phyloP scores from a whole-genome alignment of 2,329 filamentous ascomycete genomes.

The Ophiostoma pallidulum region DNA sequence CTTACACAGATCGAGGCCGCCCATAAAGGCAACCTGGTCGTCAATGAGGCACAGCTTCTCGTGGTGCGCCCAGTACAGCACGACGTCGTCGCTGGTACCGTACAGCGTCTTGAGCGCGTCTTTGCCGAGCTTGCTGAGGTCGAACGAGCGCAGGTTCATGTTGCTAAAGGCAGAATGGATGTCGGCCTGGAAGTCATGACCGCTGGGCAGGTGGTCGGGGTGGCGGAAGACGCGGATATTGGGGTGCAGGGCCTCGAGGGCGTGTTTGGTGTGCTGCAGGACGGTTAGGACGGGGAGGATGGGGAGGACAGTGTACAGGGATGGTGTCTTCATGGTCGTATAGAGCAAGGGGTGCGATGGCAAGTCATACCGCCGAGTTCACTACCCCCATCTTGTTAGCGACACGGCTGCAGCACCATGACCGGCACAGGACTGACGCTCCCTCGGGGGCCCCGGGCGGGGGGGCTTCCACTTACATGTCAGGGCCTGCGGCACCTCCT shows the following conservation, averaged over 20 bases:
- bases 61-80: conserved; percentile 88
- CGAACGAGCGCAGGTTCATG: conserved; percentile 38
- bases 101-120: conserved; percentile 73
- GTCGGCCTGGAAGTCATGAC: conserved; percentile 55
- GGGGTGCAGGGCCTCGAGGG: conserved; percentile 64
- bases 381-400: conserved; percentile 39
- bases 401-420: too few relatives aligned
- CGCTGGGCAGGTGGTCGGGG: conserved; percentile 75
- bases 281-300: too few relatives aligned
- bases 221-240: conserved; percentile 87
- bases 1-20: conserved; percentile 71
- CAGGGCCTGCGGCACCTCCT: conserved; percentile 75
- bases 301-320: background rate
- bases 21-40: conserved; percentile 77
- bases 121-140: conserved; percentile 54
- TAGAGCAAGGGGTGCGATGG: too few relatives aligned
- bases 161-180: conserved; percentile 53
- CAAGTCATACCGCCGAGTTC: conserved; percentile 9
- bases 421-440: too few relatives aligned
- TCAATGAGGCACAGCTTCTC: conserved; percentile 85
- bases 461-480: conserved; percentile 68
- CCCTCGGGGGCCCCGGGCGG: too few relatives aligned
- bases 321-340: too few relatives aligned
- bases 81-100: conserved; percentile 69
- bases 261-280: conserved; percentile 63